phyloP scores from a whole-genome alignment of 176 grass and related monocot genomes.

The Poa annua region DNA sequence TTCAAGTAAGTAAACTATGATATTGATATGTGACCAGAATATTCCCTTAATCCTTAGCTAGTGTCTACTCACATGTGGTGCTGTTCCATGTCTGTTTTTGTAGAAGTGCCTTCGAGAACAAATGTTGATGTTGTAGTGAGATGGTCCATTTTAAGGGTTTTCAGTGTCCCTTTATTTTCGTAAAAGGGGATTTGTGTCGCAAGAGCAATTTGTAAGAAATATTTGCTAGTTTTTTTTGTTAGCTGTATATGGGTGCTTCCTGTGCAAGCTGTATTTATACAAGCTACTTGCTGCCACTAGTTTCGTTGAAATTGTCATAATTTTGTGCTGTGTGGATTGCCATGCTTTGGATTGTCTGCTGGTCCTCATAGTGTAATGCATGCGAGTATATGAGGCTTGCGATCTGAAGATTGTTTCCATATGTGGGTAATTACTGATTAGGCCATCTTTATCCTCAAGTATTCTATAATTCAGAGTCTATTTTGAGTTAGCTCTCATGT shows the following conservation, averaged over 20 bases:
- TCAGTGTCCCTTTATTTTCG: background rate
- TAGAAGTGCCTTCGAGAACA: background rate
- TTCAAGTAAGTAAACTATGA: background rate
- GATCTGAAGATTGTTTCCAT: background rate
- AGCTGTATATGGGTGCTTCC: background rate
- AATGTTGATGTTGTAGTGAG: background rate
- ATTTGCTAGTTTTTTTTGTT: too few relatives aligned
- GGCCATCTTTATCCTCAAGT: background rate
- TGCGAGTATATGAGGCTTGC: background rate
- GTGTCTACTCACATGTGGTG: background rate
- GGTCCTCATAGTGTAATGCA: background rate
- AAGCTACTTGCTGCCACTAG: conserved; percentile 9
- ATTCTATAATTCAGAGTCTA: background rate
- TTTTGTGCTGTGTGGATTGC: background rate
- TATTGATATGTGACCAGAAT: background rate
- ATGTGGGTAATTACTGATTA: background rate
- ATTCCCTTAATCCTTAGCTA: background rate
- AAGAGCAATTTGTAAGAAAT: background rate
- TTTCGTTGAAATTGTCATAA: background rate
- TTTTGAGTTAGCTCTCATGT: background rate
- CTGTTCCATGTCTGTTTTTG: background rate
- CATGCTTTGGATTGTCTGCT: background rate
- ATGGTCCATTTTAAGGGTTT: background rate
- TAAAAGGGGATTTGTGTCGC: background rate
- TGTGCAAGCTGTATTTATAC: background rate